These are phyloP conservation scores for Nitzschia sp. DNA, from an alignment of 108 stramenopile genomes.

Conservation along the genomic window DNA sequence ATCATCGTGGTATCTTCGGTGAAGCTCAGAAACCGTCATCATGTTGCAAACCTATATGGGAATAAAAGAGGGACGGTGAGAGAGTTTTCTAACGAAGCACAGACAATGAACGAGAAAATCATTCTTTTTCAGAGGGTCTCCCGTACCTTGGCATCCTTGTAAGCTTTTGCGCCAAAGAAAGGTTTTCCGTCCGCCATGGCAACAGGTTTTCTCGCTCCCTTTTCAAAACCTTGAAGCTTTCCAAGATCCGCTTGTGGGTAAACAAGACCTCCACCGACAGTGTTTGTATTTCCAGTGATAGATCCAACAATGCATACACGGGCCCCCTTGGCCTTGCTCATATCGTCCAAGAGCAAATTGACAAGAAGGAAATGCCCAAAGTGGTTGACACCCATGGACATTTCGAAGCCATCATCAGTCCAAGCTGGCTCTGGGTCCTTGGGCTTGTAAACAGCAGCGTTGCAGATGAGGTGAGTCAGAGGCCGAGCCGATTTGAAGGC, in stretches of 20 bases:
- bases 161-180: conserved; percentile 96
- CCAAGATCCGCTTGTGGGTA: conserved; percentile 93
- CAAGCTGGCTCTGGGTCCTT: conserved; percentile 85
- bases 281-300: conserved; percentile 94
- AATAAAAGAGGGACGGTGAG: not conserved
- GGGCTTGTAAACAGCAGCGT: conserved; percentile 96
- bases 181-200: conserved; percentile 93
- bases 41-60: conserved; percentile 67
- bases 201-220: conserved; percentile 73
- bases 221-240: conserved; percentile 80
- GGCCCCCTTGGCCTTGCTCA: conserved; percentile 90
- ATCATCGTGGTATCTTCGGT: conserved; percentile 84
- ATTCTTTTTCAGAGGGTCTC: not conserved
- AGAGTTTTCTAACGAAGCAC: not conserved
- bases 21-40: conserved; percentile 90
- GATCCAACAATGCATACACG: conserved; percentile 91
- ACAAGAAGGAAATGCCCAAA: conserved; percentile 93
- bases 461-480: conserved; percentile 90
- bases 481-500: conserved; percentile 89
- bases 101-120: not conserved
- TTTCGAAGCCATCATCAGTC: conserved; percentile 98
- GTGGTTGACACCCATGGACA: conserved; percentile 96
- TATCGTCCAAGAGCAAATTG: conserved; percentile 89
- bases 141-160: conserved; percentile 93
- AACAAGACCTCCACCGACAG: conserved; percentile 91